Evolutionary conservation across 371 early-diverging fungal genomes (phyloP), one percentile per base, ranked within the genome.

Genomic region (Amoeboaphelidium occidentale): DNA sequence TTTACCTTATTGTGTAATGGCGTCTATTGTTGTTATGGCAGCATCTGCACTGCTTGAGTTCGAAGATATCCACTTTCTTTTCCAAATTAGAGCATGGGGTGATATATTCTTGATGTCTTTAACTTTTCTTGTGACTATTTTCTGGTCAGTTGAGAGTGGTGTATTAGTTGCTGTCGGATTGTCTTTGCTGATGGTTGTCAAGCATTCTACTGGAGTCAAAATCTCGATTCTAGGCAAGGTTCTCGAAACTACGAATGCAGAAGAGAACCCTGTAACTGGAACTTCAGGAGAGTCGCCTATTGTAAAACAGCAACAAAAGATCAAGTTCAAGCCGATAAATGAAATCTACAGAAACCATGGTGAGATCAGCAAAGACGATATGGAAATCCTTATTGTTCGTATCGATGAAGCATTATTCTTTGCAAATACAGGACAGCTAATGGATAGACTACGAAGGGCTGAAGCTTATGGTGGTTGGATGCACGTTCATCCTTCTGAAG

Each of bases 371-470:
- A 17, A 12, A 44, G 14, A 4, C 10, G 6, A 20, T 20, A 2
- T 2, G 13, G 87, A 82, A 12, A 75, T 75, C 21, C 61, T 91
- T 27, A 72, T 93, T 51, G 75, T 93, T 50, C 70, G 78, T 46
- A 70, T 93, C 25, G 84, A 88, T 50, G 94, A 93, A 53, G 74
- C 79, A 0, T 62, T 93, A 24, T 87, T 79, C 58, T 93, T 93
- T 68, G 91, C 90, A 42, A 93, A 93, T 58, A 77, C 82, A 43
- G 90, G 89, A 1, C 86, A 90, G 66, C 63, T 94, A 48, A 81
- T 82, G 59, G 91, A 91, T 46, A 72, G 91, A 25, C 66, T 94
- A 44, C 74, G 82, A 43, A 77, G 94, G 25, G 62, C 88, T 42
- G 94, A 92, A 56, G 69, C 77, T 54, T 83, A 81, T 65, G 93